Percentiles rank a stretch among this genome's conserved stretches.
These are phyloP conservation scores for Ascoidea rubescens DNA, from an alignment of 805 yeast genomes.

Conservation along the genomic window DNA sequence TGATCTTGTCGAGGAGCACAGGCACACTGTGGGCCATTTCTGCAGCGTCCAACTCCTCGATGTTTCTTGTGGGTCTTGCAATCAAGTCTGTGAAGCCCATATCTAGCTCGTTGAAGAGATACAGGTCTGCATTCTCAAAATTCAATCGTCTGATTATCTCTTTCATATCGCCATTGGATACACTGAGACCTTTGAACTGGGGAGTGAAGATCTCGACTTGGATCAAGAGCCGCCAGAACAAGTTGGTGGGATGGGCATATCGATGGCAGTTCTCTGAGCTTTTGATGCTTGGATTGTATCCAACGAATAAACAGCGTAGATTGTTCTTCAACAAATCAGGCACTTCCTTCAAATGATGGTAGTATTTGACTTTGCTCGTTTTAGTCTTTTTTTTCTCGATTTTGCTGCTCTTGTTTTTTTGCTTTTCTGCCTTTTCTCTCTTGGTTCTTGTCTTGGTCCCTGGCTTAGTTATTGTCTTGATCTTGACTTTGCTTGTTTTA, in stretches of 20 bases:
- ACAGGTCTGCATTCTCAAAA: slow-evolving; percentile 24
- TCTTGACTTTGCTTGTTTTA: too few relatives aligned
- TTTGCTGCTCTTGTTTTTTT: too few relatives aligned
- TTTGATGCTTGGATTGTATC: slow-evolving; percentile 58
- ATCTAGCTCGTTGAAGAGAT: slow-evolving; percentile 25
- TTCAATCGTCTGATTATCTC: slow-evolving; percentile 13
- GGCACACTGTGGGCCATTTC: slow-evolving; percentile 49
- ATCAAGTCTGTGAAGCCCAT: slow-evolving; percentile 68
- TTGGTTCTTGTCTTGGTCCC: too few relatives aligned
- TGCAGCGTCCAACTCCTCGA: slow-evolving; percentile 31
- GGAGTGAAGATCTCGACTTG: slow-evolving; percentile 30
- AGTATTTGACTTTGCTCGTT: too few relatives aligned
- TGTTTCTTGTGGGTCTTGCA: slow-evolving; percentile 44
- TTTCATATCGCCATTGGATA: neutral
- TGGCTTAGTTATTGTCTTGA: too few relatives aligned
- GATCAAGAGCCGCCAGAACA: slow-evolving; percentile 53
- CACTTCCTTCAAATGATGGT: slow-evolving; percentile 12
- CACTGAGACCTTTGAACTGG: neutral
- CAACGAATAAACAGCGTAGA: slow-evolving; percentile 40
- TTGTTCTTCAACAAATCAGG: slow-evolving; percentile 13
- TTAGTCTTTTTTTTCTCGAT: neutral
- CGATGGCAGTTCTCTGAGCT: slow-evolving; percentile 52
- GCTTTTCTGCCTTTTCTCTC: too few relatives aligned
- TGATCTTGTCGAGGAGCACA: slow-evolving; percentile 31
- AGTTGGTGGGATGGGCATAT: slow-evolving; percentile 57